Conservation (phyloP, 2,329 filamentous ascomycete species). For the Herpotrichia juniperi region DNA sequence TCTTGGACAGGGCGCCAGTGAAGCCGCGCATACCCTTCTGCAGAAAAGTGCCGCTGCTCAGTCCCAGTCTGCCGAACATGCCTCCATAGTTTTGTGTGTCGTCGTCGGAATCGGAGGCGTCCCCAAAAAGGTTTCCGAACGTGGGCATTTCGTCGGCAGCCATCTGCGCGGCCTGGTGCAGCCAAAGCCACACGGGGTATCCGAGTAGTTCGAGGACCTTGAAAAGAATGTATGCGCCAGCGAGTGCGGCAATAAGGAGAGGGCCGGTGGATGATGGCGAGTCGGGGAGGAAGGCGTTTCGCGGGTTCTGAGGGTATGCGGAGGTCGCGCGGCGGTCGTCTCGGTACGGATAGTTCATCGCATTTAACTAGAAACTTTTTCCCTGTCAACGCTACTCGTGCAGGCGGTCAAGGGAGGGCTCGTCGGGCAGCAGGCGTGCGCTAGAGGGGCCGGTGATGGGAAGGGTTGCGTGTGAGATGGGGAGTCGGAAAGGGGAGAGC, state of each 20-base stretch:
- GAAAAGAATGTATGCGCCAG: conserved; percentile 35
- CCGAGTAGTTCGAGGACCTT: conserved; percentile 33
- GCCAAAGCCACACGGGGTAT: conserved; percentile 53
- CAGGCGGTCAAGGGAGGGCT: background rate
- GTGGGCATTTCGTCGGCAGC: conserved; percentile 4
- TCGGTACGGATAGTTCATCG: conserved; percentile 3
- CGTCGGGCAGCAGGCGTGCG: background rate
- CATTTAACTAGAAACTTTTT: background rate
- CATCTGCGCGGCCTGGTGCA: conserved; percentile 54
- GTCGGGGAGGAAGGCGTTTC: background rate
- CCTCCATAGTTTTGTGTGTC: conserved; percentile 22
- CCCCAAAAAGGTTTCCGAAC: background rate
- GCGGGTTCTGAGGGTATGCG: background rate
- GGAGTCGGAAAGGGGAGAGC: conserved; percentile 13
- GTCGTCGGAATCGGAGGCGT: conserved; percentile 11
- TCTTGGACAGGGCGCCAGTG: conserved; percentile 43
- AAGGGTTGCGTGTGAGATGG: too few relatives aligned
- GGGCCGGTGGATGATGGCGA: conserved; percentile 13
- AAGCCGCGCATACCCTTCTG: conserved; percentile 41
- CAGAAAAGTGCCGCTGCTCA: conserved; percentile 46
- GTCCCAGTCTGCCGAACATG: conserved; percentile 37
- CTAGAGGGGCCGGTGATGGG: too few relatives aligned
- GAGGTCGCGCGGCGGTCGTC: conserved; percentile 2
- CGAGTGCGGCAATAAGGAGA: conserved; percentile 23
- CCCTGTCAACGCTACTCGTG: background rate